A percentile compares a stretch with the other conserved stretches of the same genome.
These are phyloP conservation scores for Floccularia luteovirens DNA, from an alignment of 768 basidiomycete genomes.

Conservation along the genomic window DNA sequence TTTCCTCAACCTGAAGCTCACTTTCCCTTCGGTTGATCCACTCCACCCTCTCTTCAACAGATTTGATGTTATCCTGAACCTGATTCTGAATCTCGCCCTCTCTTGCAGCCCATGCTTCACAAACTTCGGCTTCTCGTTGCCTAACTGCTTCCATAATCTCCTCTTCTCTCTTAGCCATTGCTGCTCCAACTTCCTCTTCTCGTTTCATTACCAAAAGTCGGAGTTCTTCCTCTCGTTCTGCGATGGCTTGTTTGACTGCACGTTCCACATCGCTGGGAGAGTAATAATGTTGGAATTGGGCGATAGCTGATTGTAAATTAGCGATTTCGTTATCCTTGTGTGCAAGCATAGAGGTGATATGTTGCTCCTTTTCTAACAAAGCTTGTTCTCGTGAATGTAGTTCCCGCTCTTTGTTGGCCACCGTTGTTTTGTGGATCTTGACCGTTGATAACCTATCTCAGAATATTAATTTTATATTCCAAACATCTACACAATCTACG, in stretches of 20 bases:
- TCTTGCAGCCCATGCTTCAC: conserved; percentile 46
- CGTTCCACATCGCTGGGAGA: conserved; percentile 32
- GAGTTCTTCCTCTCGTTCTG: conserved; percentile 61
- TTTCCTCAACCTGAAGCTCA: conserved; percentile 46
- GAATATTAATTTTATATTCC: not conserved
- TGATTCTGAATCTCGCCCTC: conserved; percentile 47
- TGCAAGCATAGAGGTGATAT: conserved; percentile 33
- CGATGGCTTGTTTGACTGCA: conserved; percentile 50
- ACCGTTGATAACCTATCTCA: conserved; percentile 64
- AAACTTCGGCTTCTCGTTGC: conserved; percentile 54
- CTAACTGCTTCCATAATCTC: conserved; percentile 67
- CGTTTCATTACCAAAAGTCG: conserved; percentile 55
- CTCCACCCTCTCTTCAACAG: conserved; percentile 41
- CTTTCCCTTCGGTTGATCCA: conserved; percentile 45
- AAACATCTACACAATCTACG: not conserved
- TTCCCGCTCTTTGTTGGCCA: conserved; percentile 60
- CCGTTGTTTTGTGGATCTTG: conserved; percentile 50
- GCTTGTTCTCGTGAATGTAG: conserved; percentile 46
- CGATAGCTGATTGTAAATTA: conserved; percentile 35
- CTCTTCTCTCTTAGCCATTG: conserved; percentile 60
- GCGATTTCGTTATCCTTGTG: conserved; percentile 58
- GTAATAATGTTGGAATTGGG: conserved; percentile 22
- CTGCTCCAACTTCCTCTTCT: conserved; percentile 61
- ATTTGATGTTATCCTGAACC: conserved; percentile 35
- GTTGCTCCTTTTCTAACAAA: conserved; percentile 48